phyloP scores from a whole-genome alignment of 2,329 filamentous ascomycete species.

The Colletotrichum melonis region DNA sequence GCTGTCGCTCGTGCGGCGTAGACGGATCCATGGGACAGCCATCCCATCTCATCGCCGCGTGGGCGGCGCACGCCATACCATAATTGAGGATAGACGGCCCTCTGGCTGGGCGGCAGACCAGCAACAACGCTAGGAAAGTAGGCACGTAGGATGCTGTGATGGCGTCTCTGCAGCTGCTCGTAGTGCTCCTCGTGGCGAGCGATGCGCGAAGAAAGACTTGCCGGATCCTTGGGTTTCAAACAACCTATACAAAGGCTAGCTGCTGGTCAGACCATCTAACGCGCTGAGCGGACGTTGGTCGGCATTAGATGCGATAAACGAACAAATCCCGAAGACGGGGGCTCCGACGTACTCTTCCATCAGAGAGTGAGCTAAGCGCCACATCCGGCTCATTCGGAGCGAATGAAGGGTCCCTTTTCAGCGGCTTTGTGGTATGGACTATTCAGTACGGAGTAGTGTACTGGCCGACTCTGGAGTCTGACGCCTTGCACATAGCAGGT shows the following conservation, averaged over 20 bases:
- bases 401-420: conserved; percentile 31
- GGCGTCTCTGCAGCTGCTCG: conserved; percentile 24
- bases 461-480: background rate
- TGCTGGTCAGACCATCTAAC: background rate
- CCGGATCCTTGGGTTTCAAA: background rate
- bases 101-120: conserved; percentile 19
- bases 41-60: conserved; percentile 7
- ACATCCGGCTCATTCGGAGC: conserved; percentile 27
- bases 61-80: conserved; percentile 4
- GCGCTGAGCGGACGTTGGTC: background rate
- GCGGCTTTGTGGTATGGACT: conserved; percentile 11
- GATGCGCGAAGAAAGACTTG: background rate
- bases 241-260: background rate
- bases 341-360: background rate
- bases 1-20: conserved; percentile 15
- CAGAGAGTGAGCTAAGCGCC: conserved; percentile 4
- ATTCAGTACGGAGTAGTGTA: background rate
- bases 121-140: conserved; percentile 21
- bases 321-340: background rate
- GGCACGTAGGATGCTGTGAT: background rate
- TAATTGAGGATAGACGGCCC: conserved; percentile 12
- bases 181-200: background rate
- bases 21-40: conserved; percentile 21
- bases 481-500: conserved; percentile 28
- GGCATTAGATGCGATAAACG: conserved; percentile 5